phyloP scores from a whole-genome alignment of 176 grass and related monocot species.

The Carex pumila region DNA sequence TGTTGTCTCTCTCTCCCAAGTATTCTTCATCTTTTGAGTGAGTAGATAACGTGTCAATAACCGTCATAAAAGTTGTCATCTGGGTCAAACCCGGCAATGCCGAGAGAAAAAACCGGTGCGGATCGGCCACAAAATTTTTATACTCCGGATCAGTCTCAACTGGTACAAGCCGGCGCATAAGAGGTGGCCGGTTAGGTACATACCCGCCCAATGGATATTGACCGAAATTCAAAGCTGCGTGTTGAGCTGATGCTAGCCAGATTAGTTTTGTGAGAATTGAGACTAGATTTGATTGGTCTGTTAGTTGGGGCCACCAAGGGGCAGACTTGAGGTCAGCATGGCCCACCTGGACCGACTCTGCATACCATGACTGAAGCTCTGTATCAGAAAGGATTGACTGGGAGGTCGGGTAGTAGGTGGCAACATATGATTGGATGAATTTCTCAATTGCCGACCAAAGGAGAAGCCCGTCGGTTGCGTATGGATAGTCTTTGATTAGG shows the following conservation, averaged over 20 bases:
- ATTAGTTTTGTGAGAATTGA: conserved; percentile 74
- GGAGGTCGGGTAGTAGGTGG: conserved; percentile 49
- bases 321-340: conserved; percentile 69
- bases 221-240: conserved; percentile 94
- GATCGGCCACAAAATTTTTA: conserved; percentile 50
- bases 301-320: conserved; percentile 82
- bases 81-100: conserved; percentile 83
- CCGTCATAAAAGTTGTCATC: conserved; percentile 91
- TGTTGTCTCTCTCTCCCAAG: conserved; percentile 67
- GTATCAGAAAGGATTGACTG: conserved; percentile 41
- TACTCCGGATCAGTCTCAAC: conserved; percentile 71
- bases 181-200: conserved; percentile 83
- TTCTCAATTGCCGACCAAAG: conserved; percentile 68
- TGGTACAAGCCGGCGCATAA: conserved; percentile 88
- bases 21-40: conserved; percentile 94
- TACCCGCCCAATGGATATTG: conserved; percentile 95
- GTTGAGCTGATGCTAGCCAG: conserved; percentile 90
- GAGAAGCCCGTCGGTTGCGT: conserved; percentile 76
- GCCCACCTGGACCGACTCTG: conserved; percentile 58
- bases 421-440: conserved; percentile 57
- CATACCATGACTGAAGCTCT: conserved; percentile 88
- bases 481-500: conserved; percentile 90
- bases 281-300: conserved; percentile 34
- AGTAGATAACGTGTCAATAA: conserved; percentile 96
- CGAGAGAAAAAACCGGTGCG: conserved; percentile 76